These are phyloP conservation scores for Termitomyces sp. DNA, from an alignment of 768 basidiomycete species.

Conservation along the genomic window DNA sequence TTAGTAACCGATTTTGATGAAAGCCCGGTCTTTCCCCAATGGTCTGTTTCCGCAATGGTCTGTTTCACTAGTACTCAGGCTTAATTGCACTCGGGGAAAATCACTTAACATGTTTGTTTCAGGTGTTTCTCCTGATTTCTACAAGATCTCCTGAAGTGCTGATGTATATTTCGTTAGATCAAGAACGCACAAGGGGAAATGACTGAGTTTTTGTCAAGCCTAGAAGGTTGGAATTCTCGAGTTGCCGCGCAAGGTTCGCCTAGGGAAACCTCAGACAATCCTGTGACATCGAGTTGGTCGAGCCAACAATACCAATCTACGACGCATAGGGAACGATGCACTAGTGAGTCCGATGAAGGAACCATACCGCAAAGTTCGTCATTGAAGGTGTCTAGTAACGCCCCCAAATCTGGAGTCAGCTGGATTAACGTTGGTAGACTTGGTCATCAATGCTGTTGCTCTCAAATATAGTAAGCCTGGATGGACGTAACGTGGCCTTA, in stretches of 20 bases:
- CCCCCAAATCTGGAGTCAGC: constrained; percentile 34
- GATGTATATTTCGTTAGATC: too few species aligned
- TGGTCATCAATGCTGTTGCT: constrained; percentile 56
- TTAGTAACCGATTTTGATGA: background rate
- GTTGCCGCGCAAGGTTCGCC: constrained; percentile 30
- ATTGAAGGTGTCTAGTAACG: constrained; percentile 3
- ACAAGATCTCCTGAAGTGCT: too few species aligned
- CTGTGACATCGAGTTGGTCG: constrained; percentile 57
- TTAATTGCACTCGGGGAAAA: too few species aligned
- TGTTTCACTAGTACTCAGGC: too few species aligned
- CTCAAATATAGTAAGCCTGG: constrained; percentile 45
- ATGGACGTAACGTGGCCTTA: background rate
- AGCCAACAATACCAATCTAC: constrained; percentile 43
- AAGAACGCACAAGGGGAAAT: background rate
- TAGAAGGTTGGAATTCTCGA: background rate
- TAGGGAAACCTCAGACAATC: constrained; percentile 53
- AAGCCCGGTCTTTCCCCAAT: too few species aligned
- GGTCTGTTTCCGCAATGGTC: too few species aligned
- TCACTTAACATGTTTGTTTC: too few species aligned
- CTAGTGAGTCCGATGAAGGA: constrained; percentile 45
- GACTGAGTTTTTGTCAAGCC: background rate
- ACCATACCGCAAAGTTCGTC: background rate
- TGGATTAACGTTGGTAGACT: constrained; percentile 67
- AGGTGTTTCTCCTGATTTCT: too few species aligned
- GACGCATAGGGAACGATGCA: constrained; percentile 46